These are phyloP conservation scores for Xylaria nigripes DNA, from an alignment of 495 filamentous ascomycete species.

Conservation along the genomic window DNA sequence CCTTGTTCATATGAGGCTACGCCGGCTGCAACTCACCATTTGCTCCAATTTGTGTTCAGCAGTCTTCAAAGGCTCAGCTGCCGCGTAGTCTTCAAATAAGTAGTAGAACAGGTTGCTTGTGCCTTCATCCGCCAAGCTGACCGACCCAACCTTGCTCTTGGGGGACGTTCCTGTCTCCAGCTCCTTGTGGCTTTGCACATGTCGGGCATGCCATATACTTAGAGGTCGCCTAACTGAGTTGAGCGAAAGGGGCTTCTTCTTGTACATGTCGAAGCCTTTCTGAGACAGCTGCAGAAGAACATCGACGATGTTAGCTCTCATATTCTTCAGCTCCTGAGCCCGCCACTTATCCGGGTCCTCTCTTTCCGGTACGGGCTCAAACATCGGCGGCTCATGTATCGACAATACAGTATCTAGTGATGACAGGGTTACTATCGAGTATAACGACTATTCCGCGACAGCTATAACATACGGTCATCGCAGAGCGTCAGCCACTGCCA, in stretches of 20 bases:
- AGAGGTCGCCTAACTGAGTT: conserved; percentile 30
- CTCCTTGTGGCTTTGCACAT: conserved; percentile 20
- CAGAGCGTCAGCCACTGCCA: conserved; percentile 84
- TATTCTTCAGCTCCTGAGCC: conserved; percentile 38
- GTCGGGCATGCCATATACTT: conserved; percentile 18
- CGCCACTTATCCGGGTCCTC: conserved; percentile 27
- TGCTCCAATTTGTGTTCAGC: conserved; percentile 70
- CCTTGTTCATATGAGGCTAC: not conserved
- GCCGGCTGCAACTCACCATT: conserved; percentile 44
- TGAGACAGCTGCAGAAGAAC: conserved; percentile 65
- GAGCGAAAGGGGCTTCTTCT: conserved; percentile 42
- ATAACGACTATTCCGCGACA: not conserved
- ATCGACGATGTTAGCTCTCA: conserved; percentile 60
- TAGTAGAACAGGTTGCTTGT: conserved; percentile 77
- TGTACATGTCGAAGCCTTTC: conserved; percentile 29
- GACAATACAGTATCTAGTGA: conserved; percentile 61
- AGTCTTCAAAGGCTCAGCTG: conserved; percentile 43
- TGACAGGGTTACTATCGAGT: conserved; percentile 8
- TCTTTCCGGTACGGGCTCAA: conserved; percentile 26
- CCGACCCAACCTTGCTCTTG: conserved; percentile 10
- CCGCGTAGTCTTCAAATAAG: conserved; percentile 68
- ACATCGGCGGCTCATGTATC: conserved; percentile 64
- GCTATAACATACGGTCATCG: conserved; percentile 53
- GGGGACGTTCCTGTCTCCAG: conserved; percentile 19
- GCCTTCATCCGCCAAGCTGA: conserved; percentile 43